phyloP scores from a whole-genome alignment of 2,329 filamentous ascomycete genomes.

The Epichloe hybrida region DNA sequence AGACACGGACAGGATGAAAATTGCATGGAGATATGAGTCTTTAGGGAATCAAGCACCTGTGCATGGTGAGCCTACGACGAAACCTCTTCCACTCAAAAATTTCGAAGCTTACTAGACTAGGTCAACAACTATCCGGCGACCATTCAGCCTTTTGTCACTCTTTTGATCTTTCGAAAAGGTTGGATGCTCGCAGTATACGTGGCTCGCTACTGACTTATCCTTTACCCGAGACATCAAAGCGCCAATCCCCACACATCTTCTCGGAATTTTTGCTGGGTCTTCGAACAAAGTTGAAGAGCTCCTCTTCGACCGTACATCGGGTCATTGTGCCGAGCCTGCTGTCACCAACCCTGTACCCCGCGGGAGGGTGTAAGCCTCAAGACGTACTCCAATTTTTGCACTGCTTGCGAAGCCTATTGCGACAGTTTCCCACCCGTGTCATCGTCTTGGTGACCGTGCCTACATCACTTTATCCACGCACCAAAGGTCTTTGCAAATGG shows the following conservation, averaged over 20 bases:
- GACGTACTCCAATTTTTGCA: constrained; percentile 73
- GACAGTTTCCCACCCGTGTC: constrained; percentile 48
- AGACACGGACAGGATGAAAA: constrained; percentile 78
- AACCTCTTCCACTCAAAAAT: background rate
- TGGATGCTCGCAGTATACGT: constrained; percentile 34
- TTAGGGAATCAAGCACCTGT: constrained; percentile 41
- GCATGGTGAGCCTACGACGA: background rate
- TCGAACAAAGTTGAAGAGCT: constrained; percentile 39
- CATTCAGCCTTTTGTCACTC: constrained; percentile 48
- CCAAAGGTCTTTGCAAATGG: constrained; percentile 66
- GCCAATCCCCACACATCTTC: constrained; percentile 29
- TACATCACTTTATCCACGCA: constrained; percentile 64
- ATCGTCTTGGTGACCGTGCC: constrained; percentile 68
- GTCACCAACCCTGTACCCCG: constrained; percentile 71
- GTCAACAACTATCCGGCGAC: constrained; percentile 1
- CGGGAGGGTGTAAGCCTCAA: constrained; percentile 53
- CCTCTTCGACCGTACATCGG: constrained; percentile 55
- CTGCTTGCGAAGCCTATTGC: constrained; percentile 59
- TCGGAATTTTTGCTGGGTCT: constrained; percentile 53
- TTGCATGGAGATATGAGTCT: constrained; percentile 92
- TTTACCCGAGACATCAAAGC: constrained; percentile 27
- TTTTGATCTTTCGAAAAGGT: constrained; percentile 57
- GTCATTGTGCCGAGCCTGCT: constrained; percentile 75
- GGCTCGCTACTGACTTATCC: constrained; percentile 35
- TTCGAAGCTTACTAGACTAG: background rate